Base-by-base conservation (phyloP, 2,329 filamentous ascomycete genomes). In the Fusarium sp. region DNA sequence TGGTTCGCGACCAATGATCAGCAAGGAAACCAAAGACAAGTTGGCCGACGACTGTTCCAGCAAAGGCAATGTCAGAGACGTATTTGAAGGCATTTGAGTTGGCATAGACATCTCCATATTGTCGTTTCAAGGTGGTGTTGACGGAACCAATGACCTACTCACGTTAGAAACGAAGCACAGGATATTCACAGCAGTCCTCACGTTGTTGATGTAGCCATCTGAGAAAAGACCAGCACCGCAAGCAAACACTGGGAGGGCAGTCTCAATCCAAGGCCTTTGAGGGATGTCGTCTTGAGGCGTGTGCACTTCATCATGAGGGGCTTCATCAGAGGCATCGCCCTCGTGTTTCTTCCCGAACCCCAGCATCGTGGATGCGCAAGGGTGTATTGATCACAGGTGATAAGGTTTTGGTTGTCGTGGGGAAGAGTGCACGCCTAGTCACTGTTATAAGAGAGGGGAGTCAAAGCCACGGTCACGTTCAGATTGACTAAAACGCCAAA, bases 151-250 rank as follows among this genome's bases (percentile, higher is more conserved):
- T 97, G 72, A 97, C 92, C 92, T 93, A 60, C 11, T n/a, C 18
- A 43, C 4, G 37, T 47, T 38, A 66, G 19, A 23, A 38, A 35
- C 25, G 15, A 9, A 4, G 16, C 30, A 40, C n/a, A 12, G 12
- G 15, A 35, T 6, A 6, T 33, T 33, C 1, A 63, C 12, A 2
- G 23, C 13, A 13, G 50, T 42, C 62, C 80, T 71, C 83, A 94
- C 93, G 78, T 94, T 94, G 83, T 97, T 97, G 80, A 97, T 89
- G 81, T 97, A 97, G 21, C 95, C 95, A 81, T 97, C 95, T 30
- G 92, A 95, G 83, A 97, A 97, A 4, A 97, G 87, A 78, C 95
- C 95, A 58, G 95, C 93, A 73, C 95, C 95, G 79, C 94, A 97
- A 47, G 95, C 95, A 75, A 97, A 92, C 2, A 94, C 93, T 19